These are phyloP conservation scores for Mycosphaerella sp. DNA, from an alignment of 2,329 filamentous ascomycete species.

Conservation along the genomic window DNA sequence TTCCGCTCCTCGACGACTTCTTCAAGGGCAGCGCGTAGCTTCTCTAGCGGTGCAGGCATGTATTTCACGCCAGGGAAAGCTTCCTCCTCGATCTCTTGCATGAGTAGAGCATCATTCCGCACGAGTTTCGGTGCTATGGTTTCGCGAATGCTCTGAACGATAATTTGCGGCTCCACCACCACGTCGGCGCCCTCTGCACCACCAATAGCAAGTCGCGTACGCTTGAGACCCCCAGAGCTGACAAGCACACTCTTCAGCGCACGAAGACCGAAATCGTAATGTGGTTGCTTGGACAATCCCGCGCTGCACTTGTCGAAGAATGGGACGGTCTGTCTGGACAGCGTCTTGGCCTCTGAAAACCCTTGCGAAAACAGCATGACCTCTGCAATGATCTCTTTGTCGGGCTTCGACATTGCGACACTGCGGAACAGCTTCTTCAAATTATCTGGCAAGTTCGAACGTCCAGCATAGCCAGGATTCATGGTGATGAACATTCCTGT, in stretches of 20 bases:
- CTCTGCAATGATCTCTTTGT: constrained; percentile 98
- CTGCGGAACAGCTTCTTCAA: constrained; percentile 99
- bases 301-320: constrained; percentile 91
- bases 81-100: constrained; percentile 73
- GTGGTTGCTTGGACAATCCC: constrained; percentile 85
- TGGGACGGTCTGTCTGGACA: constrained; percentile 93
- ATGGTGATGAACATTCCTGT: constrained; percentile 99
- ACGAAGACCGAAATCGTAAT: constrained; percentile 98
- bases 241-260: constrained; percentile 97
- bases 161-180: constrained; percentile 87
- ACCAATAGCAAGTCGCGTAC: constrained; percentile 61
- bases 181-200: constrained; percentile 53
- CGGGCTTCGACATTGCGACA: constrained; percentile 98
- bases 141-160: constrained; percentile 96
- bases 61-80: constrained; percentile 94
- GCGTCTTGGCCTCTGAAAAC: constrained; percentile 89
- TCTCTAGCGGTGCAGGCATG: constrained; percentile 75
- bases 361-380: constrained; percentile 99
- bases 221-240: constrained; percentile 93
- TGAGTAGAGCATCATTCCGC: constrained; percentile 79
- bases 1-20: constrained; percentile 78
- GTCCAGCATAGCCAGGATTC: constrained; percentile 98
- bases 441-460: constrained; percentile 97
- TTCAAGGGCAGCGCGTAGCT: constrained; percentile 73
- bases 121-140: constrained; percentile 98